Evolutionary conservation across 2,329 filamentous ascomycete species (phyloP).

Genomic region (Fusarium hainanense): DNA sequence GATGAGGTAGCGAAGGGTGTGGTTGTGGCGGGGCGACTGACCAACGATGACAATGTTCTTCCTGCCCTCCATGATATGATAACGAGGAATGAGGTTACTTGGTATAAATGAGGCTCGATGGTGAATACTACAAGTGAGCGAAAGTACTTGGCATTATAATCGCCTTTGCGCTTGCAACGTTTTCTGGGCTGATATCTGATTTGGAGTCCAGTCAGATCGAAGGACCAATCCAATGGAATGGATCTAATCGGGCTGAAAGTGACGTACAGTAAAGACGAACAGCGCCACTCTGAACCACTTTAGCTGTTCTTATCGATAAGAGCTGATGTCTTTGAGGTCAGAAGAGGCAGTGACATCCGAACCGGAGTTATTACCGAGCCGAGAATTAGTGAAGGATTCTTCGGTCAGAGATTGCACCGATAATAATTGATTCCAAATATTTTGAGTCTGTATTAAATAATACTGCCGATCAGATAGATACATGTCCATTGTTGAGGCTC

Average conservation of each 20-base stretch:
- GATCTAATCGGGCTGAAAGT: background rate
- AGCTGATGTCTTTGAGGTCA: background rate
- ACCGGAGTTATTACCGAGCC: slow-evolving; percentile 34
- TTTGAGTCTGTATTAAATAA: slow-evolving; percentile 5
- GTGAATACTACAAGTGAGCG: background rate
- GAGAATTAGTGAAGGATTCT: slow-evolving; percentile 15
- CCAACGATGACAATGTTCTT: slow-evolving; percentile 64
- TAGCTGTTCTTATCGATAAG: slow-evolving; percentile 13
- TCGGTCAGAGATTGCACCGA: slow-evolving; percentile 19
- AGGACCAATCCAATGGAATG: background rate
- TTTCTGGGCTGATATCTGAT: slow-evolving; percentile 4
- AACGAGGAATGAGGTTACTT: background rate
- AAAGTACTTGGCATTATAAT: slow-evolving; percentile 18
- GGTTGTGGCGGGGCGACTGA: slow-evolving; percentile 44
- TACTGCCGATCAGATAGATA: background rate
- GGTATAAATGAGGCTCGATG: background rate
- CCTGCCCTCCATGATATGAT: slow-evolving; percentile 49
- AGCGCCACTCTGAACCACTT: slow-evolving; percentile 9
- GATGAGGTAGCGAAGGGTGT: background rate
- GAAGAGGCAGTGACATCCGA: background rate
- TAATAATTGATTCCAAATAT: slow-evolving; percentile 22
- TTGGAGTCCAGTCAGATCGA: background rate
- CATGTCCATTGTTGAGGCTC: background rate
- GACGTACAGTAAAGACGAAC: slow-evolving; percentile 14
- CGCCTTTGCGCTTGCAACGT: slow-evolving; percentile 2